Evolutionary conservation across 2,329 filamentous ascomycete species (phyloP).

Genomic region (Cladorrhinum sp.): DNA sequence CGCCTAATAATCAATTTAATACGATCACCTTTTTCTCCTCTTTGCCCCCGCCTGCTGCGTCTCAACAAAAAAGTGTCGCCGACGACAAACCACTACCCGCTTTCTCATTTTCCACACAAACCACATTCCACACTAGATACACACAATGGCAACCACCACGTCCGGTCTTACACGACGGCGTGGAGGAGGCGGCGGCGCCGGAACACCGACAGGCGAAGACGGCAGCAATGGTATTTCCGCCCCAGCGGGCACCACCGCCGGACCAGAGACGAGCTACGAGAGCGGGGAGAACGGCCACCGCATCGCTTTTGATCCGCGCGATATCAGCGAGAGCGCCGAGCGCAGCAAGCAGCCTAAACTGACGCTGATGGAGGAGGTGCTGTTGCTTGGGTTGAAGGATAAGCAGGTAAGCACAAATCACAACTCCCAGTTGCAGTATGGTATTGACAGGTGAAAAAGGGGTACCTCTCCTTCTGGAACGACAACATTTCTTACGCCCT

Average conservation of each 20-base stretch:
- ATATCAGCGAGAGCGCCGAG: slow-evolving; percentile 96
- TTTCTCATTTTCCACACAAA: background rate
- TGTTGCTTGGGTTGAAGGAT: slow-evolving; percentile 93
- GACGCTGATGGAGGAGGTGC: slow-evolving; percentile 97
- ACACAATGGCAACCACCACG: slow-evolving; percentile 39
- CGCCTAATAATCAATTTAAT: background rate
- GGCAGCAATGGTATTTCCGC: slow-evolving; percentile 54
- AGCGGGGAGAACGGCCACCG: slow-evolving; percentile 94
- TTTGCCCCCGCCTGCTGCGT: background rate
- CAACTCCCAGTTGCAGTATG: background rate
- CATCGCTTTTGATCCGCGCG: slow-evolving; percentile 94
- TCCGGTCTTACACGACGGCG: slow-evolving; percentile 63
- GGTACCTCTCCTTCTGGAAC: slow-evolving; percentile 99
- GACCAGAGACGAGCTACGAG: slow-evolving; percentile 81
- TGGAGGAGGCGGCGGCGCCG: slow-evolving; percentile 62
- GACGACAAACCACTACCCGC: background rate
- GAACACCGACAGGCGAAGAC: slow-evolving; percentile 56
- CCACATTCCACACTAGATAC: background rate
- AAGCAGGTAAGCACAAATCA: slow-evolving; percentile 85
- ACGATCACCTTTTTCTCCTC: background rate
- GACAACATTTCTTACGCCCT: slow-evolving; percentile 99
- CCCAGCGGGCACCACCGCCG: slow-evolving; percentile 41
- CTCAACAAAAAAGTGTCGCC: background rate
- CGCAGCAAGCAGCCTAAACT: slow-evolving; percentile 96
- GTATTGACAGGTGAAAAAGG: slow-evolving; percentile 50